Base-by-base conservation (phyloP, 2,329 filamentous ascomycete genomes). In the Ophiostoma piceae region DNA sequence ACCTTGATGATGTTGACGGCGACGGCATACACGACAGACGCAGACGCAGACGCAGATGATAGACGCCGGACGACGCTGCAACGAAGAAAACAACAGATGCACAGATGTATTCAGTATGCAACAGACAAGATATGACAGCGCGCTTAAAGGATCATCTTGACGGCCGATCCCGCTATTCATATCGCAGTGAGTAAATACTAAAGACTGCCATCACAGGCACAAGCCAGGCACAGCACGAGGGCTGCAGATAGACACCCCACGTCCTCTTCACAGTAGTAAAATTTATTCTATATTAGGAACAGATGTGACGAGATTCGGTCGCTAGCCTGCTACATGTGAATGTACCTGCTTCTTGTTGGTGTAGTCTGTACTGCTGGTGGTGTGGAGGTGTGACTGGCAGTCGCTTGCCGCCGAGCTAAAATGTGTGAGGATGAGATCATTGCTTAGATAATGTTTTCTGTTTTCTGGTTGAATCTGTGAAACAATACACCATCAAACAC, bases 321-420 rank as follows among this genome's bases (percentile, higher is more conserved):
- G 12, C 16, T 47, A 19, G 43, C 19, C 43, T 47, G 19, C 43
- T 57, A 57, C 51, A 11, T 57, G n/a, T 57, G 51, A 22, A 62
- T 32, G 57, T 32, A 62, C 26, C 57, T 62, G 57, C 57, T 29
- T 57, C 47, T 62, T 62, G 57, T 62, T 62, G 26, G 26, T 57
- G 47, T 19, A 8, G 9, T 8, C 35, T 41, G 7, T 41, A 12
- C 12, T 14, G 1, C 39, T 41, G 43, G 43, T 47, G 43, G 43
- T 57, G 51, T 57, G 51, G n/a, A 26, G 26, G 57, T 62, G 57
- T 62, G 57, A 62, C 22, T 32, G 57, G 54, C 57, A 62, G 22
- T 32, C 8, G 51, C 51, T 62, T 62, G 57, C 57, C 57, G 57
- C 57, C 22, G 57, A 32, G 43, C 43, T 47, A 47, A 47, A 47